These are phyloP conservation scores for Fusarium sp. DNA, from an alignment of 2,329 filamentous ascomycete species.

Conservation along the genomic window DNA sequence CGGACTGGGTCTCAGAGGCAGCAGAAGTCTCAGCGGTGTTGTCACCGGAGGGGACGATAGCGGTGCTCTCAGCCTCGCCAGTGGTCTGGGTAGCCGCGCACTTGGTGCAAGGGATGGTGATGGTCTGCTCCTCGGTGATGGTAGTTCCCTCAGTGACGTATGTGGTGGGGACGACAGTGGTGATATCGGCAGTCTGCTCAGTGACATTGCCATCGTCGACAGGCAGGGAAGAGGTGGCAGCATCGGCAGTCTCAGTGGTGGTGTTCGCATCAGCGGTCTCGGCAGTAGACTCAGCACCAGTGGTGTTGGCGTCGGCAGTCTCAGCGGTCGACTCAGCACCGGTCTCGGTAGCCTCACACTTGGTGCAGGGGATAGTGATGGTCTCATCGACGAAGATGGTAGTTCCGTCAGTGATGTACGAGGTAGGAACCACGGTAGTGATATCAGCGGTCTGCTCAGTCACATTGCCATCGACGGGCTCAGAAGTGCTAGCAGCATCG, in stretches of 20 bases:
- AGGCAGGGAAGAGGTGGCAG: not conserved
- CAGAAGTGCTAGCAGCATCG: not conserved
- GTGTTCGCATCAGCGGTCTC: conserved; percentile 15
- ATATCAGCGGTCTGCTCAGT: conserved; percentile 25
- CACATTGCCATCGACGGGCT: not conserved
- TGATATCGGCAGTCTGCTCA: conserved; percentile 25
- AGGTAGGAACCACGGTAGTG: conserved; percentile 33
- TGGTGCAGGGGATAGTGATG: conserved; percentile 35
- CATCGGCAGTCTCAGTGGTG: conserved; percentile 13
- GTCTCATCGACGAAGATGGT: conserved; percentile 35
- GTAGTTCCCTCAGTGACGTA: conserved; percentile 36
- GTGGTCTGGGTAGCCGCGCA: conserved; percentile 22
- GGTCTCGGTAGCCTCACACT: conserved; percentile 24
- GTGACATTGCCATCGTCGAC: not conserved
- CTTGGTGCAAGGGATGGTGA: conserved; percentile 36
- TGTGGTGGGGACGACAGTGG: conserved; percentile 34
- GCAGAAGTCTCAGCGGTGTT: conserved; percentile 20
- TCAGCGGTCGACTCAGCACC: conserved; percentile 13
- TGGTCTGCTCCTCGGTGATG: conserved; percentile 30
- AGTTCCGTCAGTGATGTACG: conserved; percentile 31
- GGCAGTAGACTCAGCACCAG: conserved; percentile 5
- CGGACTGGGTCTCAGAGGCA: conserved; percentile 14
- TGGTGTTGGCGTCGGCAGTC: conserved; percentile 8
- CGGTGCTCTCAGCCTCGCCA: conserved; percentile 15
- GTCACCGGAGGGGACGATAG: not conserved